These are phyloP conservation scores for Colletotrichum gigasporum DNA, from an alignment of 2,329 filamentous ascomycete genomes.

Conservation along the genomic window DNA sequence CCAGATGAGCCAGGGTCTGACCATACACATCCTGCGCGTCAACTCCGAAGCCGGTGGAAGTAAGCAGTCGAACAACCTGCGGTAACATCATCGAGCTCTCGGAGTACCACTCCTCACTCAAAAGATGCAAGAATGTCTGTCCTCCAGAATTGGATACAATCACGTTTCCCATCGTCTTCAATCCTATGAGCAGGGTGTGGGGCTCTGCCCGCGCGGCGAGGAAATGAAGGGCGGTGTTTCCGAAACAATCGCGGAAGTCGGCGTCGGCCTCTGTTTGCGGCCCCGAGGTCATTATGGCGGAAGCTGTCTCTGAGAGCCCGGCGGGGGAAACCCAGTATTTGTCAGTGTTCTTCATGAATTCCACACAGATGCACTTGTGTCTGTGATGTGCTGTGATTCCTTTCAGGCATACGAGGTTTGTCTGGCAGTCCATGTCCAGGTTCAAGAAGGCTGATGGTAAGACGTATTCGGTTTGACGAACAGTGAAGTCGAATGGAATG, in stretches of 20 bases:
- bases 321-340: neutral
- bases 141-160: neutral
- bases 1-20: neutral
- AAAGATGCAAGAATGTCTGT: neutral
- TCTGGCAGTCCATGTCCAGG: neutral
- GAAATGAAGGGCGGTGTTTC: neutral
- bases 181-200: neutral
- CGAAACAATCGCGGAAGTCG: neutral
- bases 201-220: neutral
- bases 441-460: neutral
- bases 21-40: neutral
- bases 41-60: constrained; percentile 4
- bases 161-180: neutral
- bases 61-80: neutral
- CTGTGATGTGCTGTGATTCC: neutral
- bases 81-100: constrained; percentile 34
- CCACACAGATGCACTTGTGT: neutral
- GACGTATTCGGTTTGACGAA: neutral
- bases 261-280: no score
- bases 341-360: neutral
- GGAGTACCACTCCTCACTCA: neutral
- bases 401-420: neutral
- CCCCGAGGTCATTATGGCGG: neutral
- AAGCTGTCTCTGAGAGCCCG: neutral
- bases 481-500: neutral